Conservation (phyloP, 1,284 basidiomycete genomes). For the Microstroma glucosiphilum region DNA sequence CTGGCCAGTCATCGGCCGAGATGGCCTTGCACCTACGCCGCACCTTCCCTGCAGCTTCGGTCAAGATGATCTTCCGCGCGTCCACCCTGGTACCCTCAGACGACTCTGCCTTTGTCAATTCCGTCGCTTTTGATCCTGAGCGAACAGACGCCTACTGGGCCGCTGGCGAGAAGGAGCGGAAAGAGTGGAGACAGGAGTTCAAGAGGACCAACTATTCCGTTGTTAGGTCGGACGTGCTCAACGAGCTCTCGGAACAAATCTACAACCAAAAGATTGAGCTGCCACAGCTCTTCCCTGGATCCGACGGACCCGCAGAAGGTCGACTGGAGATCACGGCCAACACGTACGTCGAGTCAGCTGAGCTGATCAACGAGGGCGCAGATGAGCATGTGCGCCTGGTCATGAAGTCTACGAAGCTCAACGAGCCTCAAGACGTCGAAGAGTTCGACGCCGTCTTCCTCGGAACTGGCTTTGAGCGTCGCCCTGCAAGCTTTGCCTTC, state of each 20-base stretch:
- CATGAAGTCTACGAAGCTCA: constrained; percentile 4
- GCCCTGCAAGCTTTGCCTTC: constrained; percentile 28
- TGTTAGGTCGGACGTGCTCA: constrained; percentile 39
- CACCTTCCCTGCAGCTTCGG: constrained; percentile 40
- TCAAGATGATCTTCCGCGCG: constrained; percentile 46
- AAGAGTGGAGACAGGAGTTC: constrained; percentile 41
- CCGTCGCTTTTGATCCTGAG: constrained; percentile 46
- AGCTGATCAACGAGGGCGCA: constrained; percentile 12
- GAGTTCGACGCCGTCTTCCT: constrained; percentile 44
- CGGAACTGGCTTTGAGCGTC: constrained; percentile 43
- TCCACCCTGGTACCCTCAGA: constrained; percentile 45
- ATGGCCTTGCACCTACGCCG: constrained; percentile 43
- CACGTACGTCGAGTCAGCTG: constrained; percentile 19
- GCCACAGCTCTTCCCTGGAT: constrained; percentile 24
- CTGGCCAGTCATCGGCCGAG: constrained; percentile 46
- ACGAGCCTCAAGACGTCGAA: constrained; percentile 6
- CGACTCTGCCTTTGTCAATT: constrained; percentile 48
- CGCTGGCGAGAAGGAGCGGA: constrained; percentile 27
- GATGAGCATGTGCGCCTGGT: constrained; percentile 14
- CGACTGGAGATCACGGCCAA: constrained; percentile 19
- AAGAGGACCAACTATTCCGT: constrained; percentile 49
- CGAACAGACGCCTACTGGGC: constrained; percentile 47
- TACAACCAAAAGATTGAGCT: constrained; percentile 48
- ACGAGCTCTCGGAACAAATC: constrained; percentile 38
- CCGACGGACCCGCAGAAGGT: constrained; percentile 25